Base-by-base conservation (phyloP, 768 basidiomycete species). In the Mycena chlorophos region DNA sequence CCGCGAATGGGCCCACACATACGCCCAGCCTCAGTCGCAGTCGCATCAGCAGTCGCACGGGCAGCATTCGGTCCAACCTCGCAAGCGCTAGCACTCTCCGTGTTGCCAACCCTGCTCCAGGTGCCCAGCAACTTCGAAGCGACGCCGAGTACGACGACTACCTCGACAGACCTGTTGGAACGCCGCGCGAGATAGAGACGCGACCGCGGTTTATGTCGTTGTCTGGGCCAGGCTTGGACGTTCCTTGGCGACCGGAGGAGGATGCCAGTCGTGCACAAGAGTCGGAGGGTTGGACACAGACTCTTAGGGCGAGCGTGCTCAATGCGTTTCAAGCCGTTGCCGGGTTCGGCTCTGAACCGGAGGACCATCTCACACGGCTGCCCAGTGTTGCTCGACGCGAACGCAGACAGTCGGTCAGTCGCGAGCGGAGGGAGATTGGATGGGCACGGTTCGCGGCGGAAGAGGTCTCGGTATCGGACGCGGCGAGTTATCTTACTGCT, bases 91-190 rank as follows among this genome's bases (percentile, higher is more conserved):
- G 64, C 34, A 73, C 75, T 3, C 70, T 83, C 0, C 76, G 73
- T 43, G 75, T 84, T 45, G 70, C 78, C 25, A 84, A 84, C 62
- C 68, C 75, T 50, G 65, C 72, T 2, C 77, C 80, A 6, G 65
- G 66, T 37, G 70, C 71, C 29, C 45, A 68, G 67, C 51, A 20
- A 27, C 27, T 20, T 28, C 51, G 37, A 31, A 53, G 28, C 29
- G 45, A 52, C 22, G 20, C 37, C n/a, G 28, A 56, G n/a, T 37
- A 45, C 45, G 50, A 45, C 45, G 50, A 47, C 49, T 56, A 46
- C 45, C 25, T 51, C 31, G 43, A 42, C 14, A 17, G 30, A 25
- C n/a, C 29, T 22, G 23, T 31, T 20, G 55, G 59, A 28, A 51
- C 55, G 29, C 50, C 39, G 27, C 28, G 50, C 29, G 58, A 56